phyloP scores from a whole-genome alignment of 305 asterid species.

The Fraxinus sp. region DNA sequence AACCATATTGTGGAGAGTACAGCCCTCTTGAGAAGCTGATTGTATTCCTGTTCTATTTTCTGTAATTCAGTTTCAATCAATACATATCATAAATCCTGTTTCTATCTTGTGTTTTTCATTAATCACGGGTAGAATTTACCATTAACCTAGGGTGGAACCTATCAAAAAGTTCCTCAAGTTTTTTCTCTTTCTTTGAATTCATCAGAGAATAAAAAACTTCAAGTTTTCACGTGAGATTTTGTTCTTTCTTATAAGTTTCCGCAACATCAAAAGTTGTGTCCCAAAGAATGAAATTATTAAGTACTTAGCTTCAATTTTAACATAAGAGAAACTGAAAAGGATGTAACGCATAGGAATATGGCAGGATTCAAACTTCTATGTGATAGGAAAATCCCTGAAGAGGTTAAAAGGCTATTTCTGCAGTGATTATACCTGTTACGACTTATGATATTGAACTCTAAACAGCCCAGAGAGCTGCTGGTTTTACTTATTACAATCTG shows the following conservation, averaged over 20 bases:
- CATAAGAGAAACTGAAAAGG: not conserved
- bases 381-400: not conserved
- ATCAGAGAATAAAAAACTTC: not conserved
- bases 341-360: not conserved
- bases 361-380: not conserved
- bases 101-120: not conserved
- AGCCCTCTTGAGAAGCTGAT: not conserved
- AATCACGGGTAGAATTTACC: not conserved
- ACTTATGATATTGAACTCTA: not conserved
- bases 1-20: not conserved
- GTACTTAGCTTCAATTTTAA: not conserved
- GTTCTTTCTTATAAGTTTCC: not conserved
- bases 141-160: not conserved
- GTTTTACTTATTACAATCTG: not conserved
- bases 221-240: not conserved
- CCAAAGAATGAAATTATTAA: not conserved
- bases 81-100: not conserved
- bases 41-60: not conserved
- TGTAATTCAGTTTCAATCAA: not conserved
- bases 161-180: not conserved
- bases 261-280: not conserved
- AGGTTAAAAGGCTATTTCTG: not conserved
- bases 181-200: not conserved
- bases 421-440: not conserved
- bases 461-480: not conserved